Conservation (phyloP, 2,329 filamentous ascomycete genomes). For the Colletotrichum sp. region DNA sequence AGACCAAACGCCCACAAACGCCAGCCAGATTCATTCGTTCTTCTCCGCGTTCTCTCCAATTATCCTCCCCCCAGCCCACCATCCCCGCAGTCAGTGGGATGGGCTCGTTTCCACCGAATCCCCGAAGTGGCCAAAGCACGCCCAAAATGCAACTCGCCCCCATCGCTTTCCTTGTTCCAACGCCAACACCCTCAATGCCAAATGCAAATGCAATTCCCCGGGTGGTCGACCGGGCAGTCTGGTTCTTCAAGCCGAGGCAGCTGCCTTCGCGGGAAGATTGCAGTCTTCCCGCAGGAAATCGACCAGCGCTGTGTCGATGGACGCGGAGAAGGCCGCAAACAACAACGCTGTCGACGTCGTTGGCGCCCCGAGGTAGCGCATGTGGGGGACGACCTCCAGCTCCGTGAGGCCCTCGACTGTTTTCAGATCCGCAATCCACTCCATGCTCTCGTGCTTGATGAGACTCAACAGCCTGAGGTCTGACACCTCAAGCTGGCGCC, state of each 20-base stretch:
- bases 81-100: background rate
- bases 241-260: background rate
- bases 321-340: conserved; percentile 64
- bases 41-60: background rate
- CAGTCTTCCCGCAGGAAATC: conserved; percentile 49
- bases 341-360: conserved; percentile 59
- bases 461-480: conserved; percentile 52
- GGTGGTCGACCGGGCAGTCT: background rate
- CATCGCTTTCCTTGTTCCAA: background rate
- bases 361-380: conserved; percentile 58
- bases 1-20: background rate
- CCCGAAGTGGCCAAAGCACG: background rate
- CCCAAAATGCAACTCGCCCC: background rate
- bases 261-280: conserved; percentile 1
- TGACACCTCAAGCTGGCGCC: conserved; percentile 46
- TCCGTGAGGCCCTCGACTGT: conserved; percentile 52
- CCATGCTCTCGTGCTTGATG: conserved; percentile 53
- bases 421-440: conserved; percentile 63
- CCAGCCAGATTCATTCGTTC: background rate
- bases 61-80: background rate
- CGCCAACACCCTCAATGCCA: background rate
- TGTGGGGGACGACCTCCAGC: conserved; percentile 56
- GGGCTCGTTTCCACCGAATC: background rate
- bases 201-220: background rate
- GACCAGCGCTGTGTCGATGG: conserved; percentile 60